A percentile compares a stretch with the other conserved stretches of the same genome.
These are phyloP conservation scores for Nannizzia gypsea DNA, from an alignment of 2,329 filamentous ascomycete genomes.

Conservation along the genomic window DNA sequence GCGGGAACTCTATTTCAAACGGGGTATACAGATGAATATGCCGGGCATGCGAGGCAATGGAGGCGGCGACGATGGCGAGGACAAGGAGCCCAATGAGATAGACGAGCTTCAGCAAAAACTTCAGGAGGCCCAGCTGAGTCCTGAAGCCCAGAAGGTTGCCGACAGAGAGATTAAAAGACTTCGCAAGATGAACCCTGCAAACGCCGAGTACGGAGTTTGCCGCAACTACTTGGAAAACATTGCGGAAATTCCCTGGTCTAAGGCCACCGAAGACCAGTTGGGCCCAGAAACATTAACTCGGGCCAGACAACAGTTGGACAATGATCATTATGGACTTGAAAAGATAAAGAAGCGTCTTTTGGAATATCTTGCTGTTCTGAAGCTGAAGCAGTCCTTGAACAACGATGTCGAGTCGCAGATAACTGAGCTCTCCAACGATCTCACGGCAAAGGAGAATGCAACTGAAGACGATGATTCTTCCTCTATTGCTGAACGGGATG, in stretches of 20 bases:
- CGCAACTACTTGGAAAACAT: constrained; percentile 89
- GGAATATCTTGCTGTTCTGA: constrained; percentile 91
- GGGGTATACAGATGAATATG: constrained; percentile 36
- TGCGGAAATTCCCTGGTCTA: constrained; percentile 85
- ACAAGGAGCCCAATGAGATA: constrained; percentile 77
- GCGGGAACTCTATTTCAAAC: constrained; percentile 32
- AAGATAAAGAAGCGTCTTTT: constrained; percentile 94
- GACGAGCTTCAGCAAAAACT: constrained; percentile 85
- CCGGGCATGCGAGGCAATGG: constrained; percentile 29
- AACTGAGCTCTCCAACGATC: constrained; percentile 38
- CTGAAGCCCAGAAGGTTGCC: constrained; percentile 81
- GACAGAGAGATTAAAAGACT: constrained; percentile 77
- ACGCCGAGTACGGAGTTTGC: constrained; percentile 90
- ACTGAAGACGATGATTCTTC: constrained; percentile 47
- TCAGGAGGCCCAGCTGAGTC: constrained; percentile 64
- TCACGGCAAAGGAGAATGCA: constrained; percentile 38
- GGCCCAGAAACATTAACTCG: constrained; percentile 64
- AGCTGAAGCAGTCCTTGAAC: constrained; percentile 86
- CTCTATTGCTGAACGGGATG: constrained; percentile 35
- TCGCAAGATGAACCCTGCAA: constrained; percentile 89
- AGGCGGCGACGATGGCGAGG: constrained; percentile 45
- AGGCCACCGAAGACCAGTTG: constrained; percentile 71
- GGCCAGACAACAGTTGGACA: constrained; percentile 81
- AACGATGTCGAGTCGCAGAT: constrained; percentile 71
- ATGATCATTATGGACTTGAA: constrained; percentile 91